Evolutionary conservation across 306 rosid genomes (phyloP), one percentile per base, ranked within the genome.

Genomic region (Dicorynia guianensis): DNA sequence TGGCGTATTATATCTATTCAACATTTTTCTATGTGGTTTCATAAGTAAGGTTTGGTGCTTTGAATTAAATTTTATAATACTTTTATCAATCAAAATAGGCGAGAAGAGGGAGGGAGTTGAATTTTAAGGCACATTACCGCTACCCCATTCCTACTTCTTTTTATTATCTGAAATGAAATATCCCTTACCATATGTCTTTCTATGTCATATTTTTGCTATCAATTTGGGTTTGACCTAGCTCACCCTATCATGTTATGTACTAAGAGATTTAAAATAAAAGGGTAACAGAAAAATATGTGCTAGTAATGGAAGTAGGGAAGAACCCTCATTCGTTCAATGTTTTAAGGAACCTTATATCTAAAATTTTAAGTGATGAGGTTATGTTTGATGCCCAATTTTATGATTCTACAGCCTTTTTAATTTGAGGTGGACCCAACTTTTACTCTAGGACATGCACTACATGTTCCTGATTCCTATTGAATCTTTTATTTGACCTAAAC

Each of bases 141-240:
- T 76, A 5, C 66, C 75, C 60, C 49, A 19, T 68, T 81, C 38
- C 39, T 18, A n/a, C 44, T 76, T 63, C 40, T 19, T 69, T 79
- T 65, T 47, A 77, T 67, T 77, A 60, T 74, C 79, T 71, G 60
- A 18, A n/a, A n/a, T n/a, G n/a, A n/a, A 20, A 56, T 78, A 80
- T 79, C 38, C 53, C 89, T 80, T 72, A 72, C 81, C 77, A 87
- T 79, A 82, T 71, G 66, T 82, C 75, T 85, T 62, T 82, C 79
- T n/a, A 78, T 89, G 87, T 89, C 87, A 88, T 91, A 83, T 86
- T 68, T 84, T 77, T 69, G 72, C 85, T 14, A 82, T 89, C 89
- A 82, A 71, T 59, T 79, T 81, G 84, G 63, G 74, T 82, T 85
- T 80, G 86, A 87, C 87, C 85, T 77, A 79, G 84, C 79, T 80